Evolutionary conservation across 2,329 filamentous ascomycete species (phyloP).

Genomic region (Phaeoacremonium minimum): DNA sequence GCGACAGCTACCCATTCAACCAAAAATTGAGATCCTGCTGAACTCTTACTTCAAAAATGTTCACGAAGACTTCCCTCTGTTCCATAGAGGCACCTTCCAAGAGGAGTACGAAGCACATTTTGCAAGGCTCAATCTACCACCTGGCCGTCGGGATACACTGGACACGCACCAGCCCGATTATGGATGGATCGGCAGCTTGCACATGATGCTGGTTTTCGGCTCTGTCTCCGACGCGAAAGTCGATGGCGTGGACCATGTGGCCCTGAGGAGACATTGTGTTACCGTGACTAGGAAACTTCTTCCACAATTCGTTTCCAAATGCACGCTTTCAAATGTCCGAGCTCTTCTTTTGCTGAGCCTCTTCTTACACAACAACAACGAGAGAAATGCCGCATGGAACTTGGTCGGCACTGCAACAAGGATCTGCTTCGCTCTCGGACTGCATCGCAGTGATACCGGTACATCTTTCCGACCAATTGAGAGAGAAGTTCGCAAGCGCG

Average conservation of each 20-base stretch:
- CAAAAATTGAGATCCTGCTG: slow-evolving; percentile 22
- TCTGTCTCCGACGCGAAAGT: slow-evolving; percentile 20
- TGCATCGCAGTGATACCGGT: slow-evolving; percentile 23
- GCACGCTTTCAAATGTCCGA: slow-evolving; percentile 23
- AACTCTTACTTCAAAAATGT: slow-evolving; percentile 27
- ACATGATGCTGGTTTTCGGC: slow-evolving; percentile 30
- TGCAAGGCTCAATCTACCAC: slow-evolving; percentile 4
- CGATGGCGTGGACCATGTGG: slow-evolving; percentile 18
- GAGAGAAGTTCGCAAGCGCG: slow-evolving; percentile 25
- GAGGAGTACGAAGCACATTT: slow-evolving; percentile 26
- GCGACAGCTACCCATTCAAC: slow-evolving; percentile 17
- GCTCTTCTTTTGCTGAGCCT: slow-evolving; percentile 24
- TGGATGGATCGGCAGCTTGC: slow-evolving; percentile 28
- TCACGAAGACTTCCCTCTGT: slow-evolving; percentile 29
- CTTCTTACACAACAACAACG: slow-evolving; percentile 32
- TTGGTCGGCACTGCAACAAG: slow-evolving; percentile 24
- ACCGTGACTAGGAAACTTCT: slow-evolving; percentile 17
- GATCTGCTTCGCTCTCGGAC: slow-evolving; percentile 23
- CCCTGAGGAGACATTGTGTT: slow-evolving; percentile 17
- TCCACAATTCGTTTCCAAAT: slow-evolving; percentile 22
- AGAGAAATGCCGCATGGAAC: slow-evolving; percentile 31
- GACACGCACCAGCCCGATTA: slow-evolving; percentile 16
- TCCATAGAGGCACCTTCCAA: slow-evolving; percentile 26
- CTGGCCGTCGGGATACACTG: slow-evolving; percentile 2
- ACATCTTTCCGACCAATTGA: slow-evolving; percentile 25